Evolutionary conservation across 345 rosid genomes (phyloP).

Genomic region (Pistacia vera): DNA sequence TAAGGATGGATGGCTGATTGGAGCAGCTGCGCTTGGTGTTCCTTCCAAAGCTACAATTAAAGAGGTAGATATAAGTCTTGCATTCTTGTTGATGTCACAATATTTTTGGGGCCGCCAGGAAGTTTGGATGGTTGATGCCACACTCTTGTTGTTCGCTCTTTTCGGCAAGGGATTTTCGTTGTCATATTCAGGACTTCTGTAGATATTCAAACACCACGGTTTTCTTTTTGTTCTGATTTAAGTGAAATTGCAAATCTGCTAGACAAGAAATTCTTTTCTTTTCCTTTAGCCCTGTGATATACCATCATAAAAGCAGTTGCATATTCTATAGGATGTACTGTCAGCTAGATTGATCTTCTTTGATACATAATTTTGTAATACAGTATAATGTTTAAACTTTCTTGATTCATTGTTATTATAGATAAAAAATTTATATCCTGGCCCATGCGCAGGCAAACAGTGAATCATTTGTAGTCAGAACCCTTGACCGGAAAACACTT

Average conservation of each 20-base stretch:
- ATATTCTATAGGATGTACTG: neutral
- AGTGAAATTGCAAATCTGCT: neutral
- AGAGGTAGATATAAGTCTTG: constrained; percentile 53
- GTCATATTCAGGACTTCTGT: neutral
- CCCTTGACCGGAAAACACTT: constrained; percentile 85
- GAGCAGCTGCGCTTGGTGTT: constrained; percentile 98
- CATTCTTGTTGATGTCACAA: neutral
- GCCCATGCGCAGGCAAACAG: constrained; percentile 56
- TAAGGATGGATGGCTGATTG: constrained; percentile 65
- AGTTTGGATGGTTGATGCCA: neutral
- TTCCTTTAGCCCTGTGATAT: neutral
- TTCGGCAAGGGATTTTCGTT: neutral
- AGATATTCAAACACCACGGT: neutral
- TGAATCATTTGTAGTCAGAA: constrained; percentile 78
- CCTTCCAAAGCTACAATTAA: constrained; percentile 96
- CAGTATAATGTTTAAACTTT: neutral
- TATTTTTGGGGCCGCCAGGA: no score
- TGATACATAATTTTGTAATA: neutral
- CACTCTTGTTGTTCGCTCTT: neutral
- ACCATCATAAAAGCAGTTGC: neutral
- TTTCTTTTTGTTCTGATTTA: neutral
- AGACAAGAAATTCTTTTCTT: neutral
- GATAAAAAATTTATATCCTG: constrained; percentile 5
- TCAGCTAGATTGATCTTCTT: neutral
- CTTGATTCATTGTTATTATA: neutral